Evolutionary conservation across 495 filamentous ascomycete genomes (phyloP).

Genomic region (Peziza echinospora): DNA sequence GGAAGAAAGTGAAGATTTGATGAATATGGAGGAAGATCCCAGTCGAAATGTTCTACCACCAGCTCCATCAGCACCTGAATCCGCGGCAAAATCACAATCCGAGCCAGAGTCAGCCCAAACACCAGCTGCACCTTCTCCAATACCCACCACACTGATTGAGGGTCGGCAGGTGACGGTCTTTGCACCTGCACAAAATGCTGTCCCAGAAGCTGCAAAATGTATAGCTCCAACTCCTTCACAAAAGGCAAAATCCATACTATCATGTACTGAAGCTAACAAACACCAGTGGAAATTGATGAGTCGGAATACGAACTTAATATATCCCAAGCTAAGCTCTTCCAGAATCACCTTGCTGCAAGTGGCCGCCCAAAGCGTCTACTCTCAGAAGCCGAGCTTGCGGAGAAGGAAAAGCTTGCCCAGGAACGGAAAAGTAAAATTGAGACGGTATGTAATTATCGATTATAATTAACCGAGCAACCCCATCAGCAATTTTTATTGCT

Average conservation of each 20-base stretch:
- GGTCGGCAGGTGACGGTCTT: conserved; percentile 3
- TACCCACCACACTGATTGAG: no score
- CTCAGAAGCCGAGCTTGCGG: conserved; percentile 44
- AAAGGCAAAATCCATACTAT: no score
- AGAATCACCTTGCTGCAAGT: conserved; percentile 41
- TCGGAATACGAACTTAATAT: conserved; percentile 63
- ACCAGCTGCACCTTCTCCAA: no score
- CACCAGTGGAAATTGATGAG: conserved; percentile 28
- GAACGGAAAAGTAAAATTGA: conserved; percentile 41
- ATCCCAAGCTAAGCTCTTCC: conserved; percentile 63
- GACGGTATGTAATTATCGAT: conserved; percentile 19
- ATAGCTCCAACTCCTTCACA: conserved; percentile 3
- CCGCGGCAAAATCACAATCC: no score
- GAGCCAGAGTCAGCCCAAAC: no score
- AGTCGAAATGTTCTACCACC: no score
- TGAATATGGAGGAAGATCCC: no score
- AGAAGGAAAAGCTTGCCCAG: conserved; percentile 33
- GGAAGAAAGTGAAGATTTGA: no score
- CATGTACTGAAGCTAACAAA: conserved; percentile 28
- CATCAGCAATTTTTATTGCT: background rate
- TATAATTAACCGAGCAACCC: background rate
- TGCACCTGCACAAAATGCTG: background rate
- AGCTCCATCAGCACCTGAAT: no score
- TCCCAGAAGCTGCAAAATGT: conserved; percentile 1
- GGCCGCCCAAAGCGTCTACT: conserved; percentile 46